Conservation (phyloP, 2,329 filamentous ascomycete species). For the Sporothrix brunneoviolacea region DNA sequence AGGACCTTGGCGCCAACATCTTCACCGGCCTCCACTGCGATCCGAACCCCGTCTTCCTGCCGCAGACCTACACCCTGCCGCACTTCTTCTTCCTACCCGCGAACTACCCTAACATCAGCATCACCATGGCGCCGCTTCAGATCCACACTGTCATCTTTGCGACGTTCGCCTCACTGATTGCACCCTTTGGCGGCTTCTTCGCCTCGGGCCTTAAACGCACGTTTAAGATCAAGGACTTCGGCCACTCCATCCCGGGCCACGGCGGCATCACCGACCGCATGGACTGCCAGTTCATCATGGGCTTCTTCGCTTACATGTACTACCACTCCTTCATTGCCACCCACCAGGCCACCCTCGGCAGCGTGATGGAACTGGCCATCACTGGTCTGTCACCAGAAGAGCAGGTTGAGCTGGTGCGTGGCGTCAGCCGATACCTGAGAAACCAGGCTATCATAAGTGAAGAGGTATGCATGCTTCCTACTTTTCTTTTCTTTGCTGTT, state of each 20-base stretch:
- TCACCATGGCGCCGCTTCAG: slow-evolving; percentile 82
- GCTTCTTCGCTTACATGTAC: slow-evolving; percentile 96
- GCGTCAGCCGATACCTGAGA: slow-evolving; percentile 55
- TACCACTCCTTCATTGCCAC: slow-evolving; percentile 95
- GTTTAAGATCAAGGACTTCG: slow-evolving; percentile 99
- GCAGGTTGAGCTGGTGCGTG: slow-evolving; percentile 73
- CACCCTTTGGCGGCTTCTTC: slow-evolving; percentile 97
- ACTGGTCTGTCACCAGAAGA: slow-evolving; percentile 82
- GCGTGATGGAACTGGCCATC: slow-evolving; percentile 85
- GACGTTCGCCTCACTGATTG: slow-evolving; percentile 92
- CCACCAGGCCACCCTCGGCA: slow-evolving; percentile 76
- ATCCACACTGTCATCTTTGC: slow-evolving; percentile 86
- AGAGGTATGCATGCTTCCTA: slow-evolving; percentile 27
- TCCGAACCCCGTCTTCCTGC: slow-evolving; percentile 84
- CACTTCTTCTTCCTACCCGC: slow-evolving; percentile 65
- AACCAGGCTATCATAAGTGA: slow-evolving; percentile 51
- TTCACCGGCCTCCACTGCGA: slow-evolving; percentile 85
- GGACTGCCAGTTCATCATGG: slow-evolving; percentile 99
- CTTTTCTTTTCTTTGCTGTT: background rate
- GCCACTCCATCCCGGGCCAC: slow-evolving; percentile 93
- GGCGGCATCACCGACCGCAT: slow-evolving; percentile 98
- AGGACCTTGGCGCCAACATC: slow-evolving; percentile 86
- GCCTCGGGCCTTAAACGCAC: slow-evolving; percentile 95
- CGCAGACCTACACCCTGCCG: slow-evolving; percentile 67
- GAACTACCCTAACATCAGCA: slow-evolving; percentile 45